A percentile compares a stretch with the other conserved stretches of the same genome.
phyloP scores from a whole-genome alignment of 106 monocot species.

The Allium cepa region DNA sequence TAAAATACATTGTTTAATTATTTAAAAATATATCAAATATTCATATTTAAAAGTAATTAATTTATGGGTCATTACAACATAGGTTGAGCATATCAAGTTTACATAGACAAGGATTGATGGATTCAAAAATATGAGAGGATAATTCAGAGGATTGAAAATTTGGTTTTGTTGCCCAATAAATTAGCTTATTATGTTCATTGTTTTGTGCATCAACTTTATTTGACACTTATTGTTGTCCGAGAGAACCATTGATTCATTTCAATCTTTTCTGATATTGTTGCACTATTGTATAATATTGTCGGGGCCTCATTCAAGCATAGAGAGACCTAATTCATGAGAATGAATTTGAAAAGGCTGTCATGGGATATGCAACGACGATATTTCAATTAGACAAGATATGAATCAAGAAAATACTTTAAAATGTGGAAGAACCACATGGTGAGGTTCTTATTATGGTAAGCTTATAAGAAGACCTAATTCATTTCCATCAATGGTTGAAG shows the following conservation, averaged over 20 bases:
- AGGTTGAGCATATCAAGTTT: too few species aligned
- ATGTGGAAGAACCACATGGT: neutral
- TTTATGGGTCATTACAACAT: too few species aligned
- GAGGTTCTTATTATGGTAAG: constrained; percentile 1
- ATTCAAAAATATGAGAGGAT: too few species aligned
- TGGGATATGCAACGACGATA: neutral
- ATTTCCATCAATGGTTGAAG: neutral
- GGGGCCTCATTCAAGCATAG: neutral
- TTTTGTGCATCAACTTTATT: too few species aligned
- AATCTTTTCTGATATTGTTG: neutral
- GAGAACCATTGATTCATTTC: too few species aligned
- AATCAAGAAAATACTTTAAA: neutral
- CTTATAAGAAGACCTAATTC: neutral
- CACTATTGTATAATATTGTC: neutral
- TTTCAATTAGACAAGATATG: neutral
- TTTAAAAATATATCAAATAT: too few species aligned
- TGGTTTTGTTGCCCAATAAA: too few species aligned
- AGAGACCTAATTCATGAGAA: neutral
- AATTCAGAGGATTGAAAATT: too few species aligned
- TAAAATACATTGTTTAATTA: too few species aligned
- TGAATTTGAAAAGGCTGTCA: neutral
- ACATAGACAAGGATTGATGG: too few species aligned
- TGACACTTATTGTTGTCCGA: too few species aligned
- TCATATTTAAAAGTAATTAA: too few species aligned
- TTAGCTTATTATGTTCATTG: neutral